Evolutionary conservation across 1,284 basidiomycete species (phyloP), one percentile per base, ranked within the genome.

Genomic region (Kalmanozyma brasiliensis): DNA sequence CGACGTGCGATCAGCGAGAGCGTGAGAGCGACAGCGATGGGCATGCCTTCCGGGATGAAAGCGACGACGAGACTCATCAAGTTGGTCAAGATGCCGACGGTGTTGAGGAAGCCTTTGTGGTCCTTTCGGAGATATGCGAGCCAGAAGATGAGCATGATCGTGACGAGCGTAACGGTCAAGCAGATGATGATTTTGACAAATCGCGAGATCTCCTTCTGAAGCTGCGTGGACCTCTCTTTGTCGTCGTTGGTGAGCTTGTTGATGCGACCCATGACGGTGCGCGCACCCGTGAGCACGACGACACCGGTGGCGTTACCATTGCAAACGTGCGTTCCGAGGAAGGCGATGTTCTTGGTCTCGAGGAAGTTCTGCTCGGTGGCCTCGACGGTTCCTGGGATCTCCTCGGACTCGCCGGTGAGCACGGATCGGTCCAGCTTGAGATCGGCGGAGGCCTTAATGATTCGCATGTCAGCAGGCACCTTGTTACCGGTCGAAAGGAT

Each of bases 1-100:
- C 88, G 84, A 79, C 89, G 88, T 3, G 89, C 89, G 1, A 89
- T 88, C 45, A 90, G 88, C 3, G 89, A 89, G 5, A 90, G 80
- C 55, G 90, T 82, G 9, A 90, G 84, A 1, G 89, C 89, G 41
- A 90, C 89, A 2, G 89, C 88, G 10, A 88, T 88, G 0, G 89
- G 89, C 37, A 90, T 83, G 67, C 89, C 89, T 77, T 85, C 85
- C 2, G 86, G 87, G 64, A 88, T 86, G 72, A 87, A 90, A 3
- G 89, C 88, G n/a, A 90, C 89, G 33, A 90, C 83, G 58, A 90
- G 85, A 8, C 88, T 89, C 56, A 78, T 60, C n/a, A 89, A 83
- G 11, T 73, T 82, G 7, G 88, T 81, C 62, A 88, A 85, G 71
- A 89, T 85, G 40, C 88, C 83, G 84, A 87, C 82, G 1, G 86